Evolutionary conservation across 441 rosid genomes (phyloP), one percentile per base, ranked within the genome.

Genomic region (Syzygium malaccense): DNA sequence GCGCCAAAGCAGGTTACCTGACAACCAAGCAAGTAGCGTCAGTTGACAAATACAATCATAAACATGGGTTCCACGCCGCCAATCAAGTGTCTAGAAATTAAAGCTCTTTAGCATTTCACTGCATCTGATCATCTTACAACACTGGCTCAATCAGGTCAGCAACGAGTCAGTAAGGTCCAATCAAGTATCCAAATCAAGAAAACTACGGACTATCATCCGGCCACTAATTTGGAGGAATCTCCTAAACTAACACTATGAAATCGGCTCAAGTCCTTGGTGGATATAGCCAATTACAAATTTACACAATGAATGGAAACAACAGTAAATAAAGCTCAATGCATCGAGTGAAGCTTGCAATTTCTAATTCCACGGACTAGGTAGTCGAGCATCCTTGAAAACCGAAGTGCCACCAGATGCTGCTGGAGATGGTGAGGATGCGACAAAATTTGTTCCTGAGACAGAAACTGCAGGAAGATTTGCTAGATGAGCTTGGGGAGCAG

Each of bases 321-420:
- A 75, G 15, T 23, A 18, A 7, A n/a, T 30, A 8, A 45, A 54
- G 60, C 28, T 9, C 83, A 41, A 23, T 41, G 10, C 83, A 41
- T 75, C 79, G 37, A 37, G 33, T 41, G 64, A 48, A 56, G 56
- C 79, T 19, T 5, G 14, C 55, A 57, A 78, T 57, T 86, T 88
- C 94, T 93, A 95, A 92, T 93, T 96, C 98, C 97, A 96, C n/a
- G 99, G 99, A 91, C 98, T 95, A 62, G 95, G 98, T 80, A 94
- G 95, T 71, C 95, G 90, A 68, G 96, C 88, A 89, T 96, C 98
- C 90, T 96, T 93, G 91, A 94, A 96, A 62, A 95, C 95, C 64
- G 97, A 96, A 86, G 98, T 97, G 88, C 98, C 97, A 60, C 99
- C 98, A 55, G 97, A 96, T 90, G 98, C 98, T 87, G 95, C 99